Evolutionary conservation across 305 asterid species (phyloP), one percentile per base, ranked within the genome.

Genomic region (Andrographis paniculata): DNA sequence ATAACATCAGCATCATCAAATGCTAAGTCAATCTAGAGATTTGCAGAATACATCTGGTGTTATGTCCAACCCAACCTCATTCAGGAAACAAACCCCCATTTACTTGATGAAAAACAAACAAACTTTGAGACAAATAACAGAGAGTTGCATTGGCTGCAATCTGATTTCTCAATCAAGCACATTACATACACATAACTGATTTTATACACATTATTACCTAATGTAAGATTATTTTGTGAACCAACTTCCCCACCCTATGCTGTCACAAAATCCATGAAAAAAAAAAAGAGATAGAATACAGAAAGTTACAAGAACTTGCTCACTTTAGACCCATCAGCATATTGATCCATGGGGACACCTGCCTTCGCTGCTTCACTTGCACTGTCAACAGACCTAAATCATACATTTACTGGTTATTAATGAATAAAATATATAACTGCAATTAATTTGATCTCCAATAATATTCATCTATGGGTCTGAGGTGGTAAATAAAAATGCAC

Each of bases 291-390:
- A 33, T 2, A 37, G 41, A 35, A 18, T 27, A 24, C 23, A 20
- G 35, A 24, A 24, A 18, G 17, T n/a, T n/a, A 49, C 37, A 17
- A 5, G 45, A 45, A 42, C 18, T 47, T 56, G 63, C 74, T 50
- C 56, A 80, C 94, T 55, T 64, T 73, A 52, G 60, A 70, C 39
- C 55, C 45, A 47, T 67, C 79, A 53, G 53, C 65, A 37, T 55
- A 83, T 36, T 62, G 80, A 64, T 63, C 82, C 84, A 83, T 64
- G 46, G 87, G 92, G 42, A 83, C 75, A 38, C 94, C 94, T 50
- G 84, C 92, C 73, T 75, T 83, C 42, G 87, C 83, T 53, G 94
- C 94, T 74, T 77, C 94, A 68, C 76, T 83, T 45, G 94, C 94
- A 67, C 87, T 80, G 46, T 74, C 71, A 53, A 75, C 79, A 64